Percentiles rank a stretch among this genome's conserved stretches.
phyloP scores from a whole-genome alignment of 257 asterid species.

The Nicotiana tabacum region DNA sequence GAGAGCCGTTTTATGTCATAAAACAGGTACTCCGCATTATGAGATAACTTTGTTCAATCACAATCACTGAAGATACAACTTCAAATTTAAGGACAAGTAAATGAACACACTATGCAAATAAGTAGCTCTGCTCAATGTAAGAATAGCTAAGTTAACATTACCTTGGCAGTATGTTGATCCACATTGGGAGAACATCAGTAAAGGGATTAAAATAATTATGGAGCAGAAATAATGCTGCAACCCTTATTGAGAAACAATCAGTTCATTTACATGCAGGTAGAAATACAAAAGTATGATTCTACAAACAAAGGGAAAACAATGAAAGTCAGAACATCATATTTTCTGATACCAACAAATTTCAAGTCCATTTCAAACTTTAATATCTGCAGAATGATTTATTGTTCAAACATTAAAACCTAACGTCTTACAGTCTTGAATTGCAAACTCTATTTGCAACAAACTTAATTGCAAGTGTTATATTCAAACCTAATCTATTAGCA shows the following conservation, averaged over 20 bases:
- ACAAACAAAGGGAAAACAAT: not conserved
- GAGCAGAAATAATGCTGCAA: not conserved
- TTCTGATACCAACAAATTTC: not conserved
- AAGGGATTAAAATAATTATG: not conserved
- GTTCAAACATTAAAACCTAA: not conserved
- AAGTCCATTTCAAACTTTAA: not conserved
- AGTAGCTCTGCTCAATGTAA: not conserved
- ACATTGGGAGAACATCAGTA: not conserved
- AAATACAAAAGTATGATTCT: not conserved
- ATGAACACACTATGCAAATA: not conserved
- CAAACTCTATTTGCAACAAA: not conserved
- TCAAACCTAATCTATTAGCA: not conserved
- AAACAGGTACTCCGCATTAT: conserved; percentile 42
- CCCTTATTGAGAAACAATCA: not conserved
- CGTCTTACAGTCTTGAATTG: not conserved
- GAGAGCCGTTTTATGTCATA: conserved; percentile 76
- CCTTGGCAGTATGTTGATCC: not conserved
- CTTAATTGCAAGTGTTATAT: not conserved
- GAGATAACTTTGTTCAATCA: not conserved
- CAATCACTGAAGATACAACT: not conserved
- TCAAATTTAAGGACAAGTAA: not conserved
- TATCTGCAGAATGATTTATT: not conserved
- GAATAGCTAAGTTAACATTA: not conserved
- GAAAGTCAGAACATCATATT: not conserved
- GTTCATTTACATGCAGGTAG: not conserved